Evolutionary conservation across 257 asterid genomes (phyloP).

Genomic region (Voacanga thouarsii): DNA sequence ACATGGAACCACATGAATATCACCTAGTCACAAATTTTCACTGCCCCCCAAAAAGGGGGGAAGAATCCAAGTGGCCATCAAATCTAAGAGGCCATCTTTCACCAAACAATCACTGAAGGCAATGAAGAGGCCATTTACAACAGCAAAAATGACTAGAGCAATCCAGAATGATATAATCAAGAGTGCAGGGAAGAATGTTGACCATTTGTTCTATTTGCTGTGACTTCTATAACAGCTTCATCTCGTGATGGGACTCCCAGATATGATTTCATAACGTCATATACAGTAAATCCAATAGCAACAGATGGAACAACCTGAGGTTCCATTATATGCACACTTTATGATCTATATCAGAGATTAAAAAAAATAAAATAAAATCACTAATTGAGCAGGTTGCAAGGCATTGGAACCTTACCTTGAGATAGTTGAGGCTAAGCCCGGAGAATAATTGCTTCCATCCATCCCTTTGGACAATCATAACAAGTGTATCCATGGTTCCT

Average conservation of each 20-base stretch:
- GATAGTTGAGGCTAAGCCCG: slow-evolving; percentile 93
- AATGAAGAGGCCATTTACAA: background rate
- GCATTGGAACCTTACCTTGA: slow-evolving; percentile 48
- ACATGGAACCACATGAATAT: slow-evolving; percentile 15
- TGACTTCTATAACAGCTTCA: slow-evolving; percentile 41
- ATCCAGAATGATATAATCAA: slow-evolving; percentile 7
- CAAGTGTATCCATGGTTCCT: slow-evolving; percentile 67
- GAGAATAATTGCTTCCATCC: slow-evolving; percentile 94
- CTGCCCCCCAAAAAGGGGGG: slow-evolving; percentile 15
- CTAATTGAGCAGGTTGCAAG: background rate
- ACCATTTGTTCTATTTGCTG: slow-evolving; percentile 25
- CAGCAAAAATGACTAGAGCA: background rate
- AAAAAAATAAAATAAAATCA: background rate
- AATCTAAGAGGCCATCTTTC: background rate
- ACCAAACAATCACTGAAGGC: background rate
- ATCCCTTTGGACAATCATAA: slow-evolving; percentile 46
- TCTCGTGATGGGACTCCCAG: slow-evolving; percentile 84
- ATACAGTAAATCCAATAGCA: slow-evolving; percentile 89
- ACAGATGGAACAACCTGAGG: slow-evolving; percentile 92
- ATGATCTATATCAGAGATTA: background rate
- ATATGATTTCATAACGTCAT: slow-evolving; percentile 72
- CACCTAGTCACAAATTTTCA: background rate
- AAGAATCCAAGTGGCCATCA: background rate
- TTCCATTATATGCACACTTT: slow-evolving; percentile 3
- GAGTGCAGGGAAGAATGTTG: slow-evolving; percentile 48